phyloP scores from a whole-genome alignment of 2,329 filamentous ascomycete species.

The Arachnopeziza araneosa region DNA sequence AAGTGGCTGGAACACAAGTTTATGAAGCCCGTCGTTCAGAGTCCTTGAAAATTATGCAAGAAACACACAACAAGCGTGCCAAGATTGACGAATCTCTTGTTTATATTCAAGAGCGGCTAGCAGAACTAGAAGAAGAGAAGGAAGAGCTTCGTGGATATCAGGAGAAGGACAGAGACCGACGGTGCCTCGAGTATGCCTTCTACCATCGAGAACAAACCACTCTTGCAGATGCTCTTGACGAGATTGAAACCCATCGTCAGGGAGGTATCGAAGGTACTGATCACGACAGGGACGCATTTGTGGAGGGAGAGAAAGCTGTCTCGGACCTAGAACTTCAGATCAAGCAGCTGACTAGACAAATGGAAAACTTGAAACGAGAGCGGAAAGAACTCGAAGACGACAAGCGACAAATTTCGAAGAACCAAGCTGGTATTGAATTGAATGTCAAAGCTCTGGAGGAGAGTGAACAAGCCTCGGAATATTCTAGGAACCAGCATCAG shows the following conservation, averaged over 20 bases:
- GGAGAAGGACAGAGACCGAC: conserved; percentile 86
- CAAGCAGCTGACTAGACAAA: conserved; percentile 70
- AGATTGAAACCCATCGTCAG: conserved; percentile 75
- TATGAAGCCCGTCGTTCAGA: conserved; percentile 91
- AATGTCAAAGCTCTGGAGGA: conserved; percentile 78
- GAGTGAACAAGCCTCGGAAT: conserved; percentile 71
- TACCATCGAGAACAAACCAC: conserved; percentile 84
- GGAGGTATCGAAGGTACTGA: conserved; percentile 82
- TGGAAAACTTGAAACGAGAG: conserved; percentile 80
- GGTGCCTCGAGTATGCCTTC: conserved; percentile 91
- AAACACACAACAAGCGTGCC: conserved; percentile 88
- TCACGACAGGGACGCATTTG: conserved; percentile 69
- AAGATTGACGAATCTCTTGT: conserved; percentile 92
- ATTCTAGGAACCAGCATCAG: conserved; percentile 65
- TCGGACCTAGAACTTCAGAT: conserved; percentile 73
- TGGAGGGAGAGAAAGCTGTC: conserved; percentile 74
- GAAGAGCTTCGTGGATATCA: conserved; percentile 92
- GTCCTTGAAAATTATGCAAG: conserved; percentile 92
- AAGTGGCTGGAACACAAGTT: conserved; percentile 96
- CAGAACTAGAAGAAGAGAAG: conserved; percentile 93
- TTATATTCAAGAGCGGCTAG: conserved; percentile 85
- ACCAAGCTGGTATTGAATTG: conserved; percentile 79
- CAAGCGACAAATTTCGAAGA: conserved; percentile 72
- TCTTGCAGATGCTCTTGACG: conserved; percentile 70
- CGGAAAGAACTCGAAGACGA: conserved; percentile 86